Base-by-base conservation (phyloP, 2,329 filamentous ascomycete genomes). In the Paracamarosporium sp. region DNA sequence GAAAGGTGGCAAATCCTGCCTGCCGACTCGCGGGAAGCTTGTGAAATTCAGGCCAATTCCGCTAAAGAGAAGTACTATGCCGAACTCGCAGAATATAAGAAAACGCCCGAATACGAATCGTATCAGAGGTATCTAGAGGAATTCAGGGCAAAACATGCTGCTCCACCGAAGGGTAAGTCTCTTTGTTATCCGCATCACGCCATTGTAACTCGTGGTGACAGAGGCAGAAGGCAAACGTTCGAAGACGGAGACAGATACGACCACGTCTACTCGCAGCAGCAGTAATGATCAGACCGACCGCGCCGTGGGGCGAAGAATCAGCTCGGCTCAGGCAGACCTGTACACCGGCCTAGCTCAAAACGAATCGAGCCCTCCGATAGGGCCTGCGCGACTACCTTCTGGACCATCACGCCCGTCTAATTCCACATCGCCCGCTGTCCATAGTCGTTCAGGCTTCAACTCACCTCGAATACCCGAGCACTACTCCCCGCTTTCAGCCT, bases 1-100 rank as follows among this genome's bases (percentile, higher is more conserved):
- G 90, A 94, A 70, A 86, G 90, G 69, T 94, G 91, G 91, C 91
- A 94, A 71, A 88, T 86, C 51, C 77, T 94, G 8, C 81, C 85
- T 1, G 81, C 86, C 0, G 76, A 80, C 0, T 88, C 91, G 64
- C 90, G 91, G 68, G 90, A 92, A 69, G 82, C 84, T 0, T 94
- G 85, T 65, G 91, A 94, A 73, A 84, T 83, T 36, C 87, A 90
- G 69, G 90, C 91, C 24, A 88, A 88, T 57, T 77, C 83, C 15
- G 88, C 89, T 25, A 94, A 94, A 76, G 90, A 93, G 64, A 89
- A 84, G 64, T 94, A 92, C 71, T 90, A 90, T 63, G 81, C 84
- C n/a, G 86, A 91, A 61, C 80, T 93, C 59, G 80, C 83, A 45
- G 85, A 90, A 63, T 94, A 94, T 74, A 93, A 93, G 73, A 92